Base-by-base conservation (phyloP, 495 filamentous ascomycete species). In the Xylaria castorea region DNA sequence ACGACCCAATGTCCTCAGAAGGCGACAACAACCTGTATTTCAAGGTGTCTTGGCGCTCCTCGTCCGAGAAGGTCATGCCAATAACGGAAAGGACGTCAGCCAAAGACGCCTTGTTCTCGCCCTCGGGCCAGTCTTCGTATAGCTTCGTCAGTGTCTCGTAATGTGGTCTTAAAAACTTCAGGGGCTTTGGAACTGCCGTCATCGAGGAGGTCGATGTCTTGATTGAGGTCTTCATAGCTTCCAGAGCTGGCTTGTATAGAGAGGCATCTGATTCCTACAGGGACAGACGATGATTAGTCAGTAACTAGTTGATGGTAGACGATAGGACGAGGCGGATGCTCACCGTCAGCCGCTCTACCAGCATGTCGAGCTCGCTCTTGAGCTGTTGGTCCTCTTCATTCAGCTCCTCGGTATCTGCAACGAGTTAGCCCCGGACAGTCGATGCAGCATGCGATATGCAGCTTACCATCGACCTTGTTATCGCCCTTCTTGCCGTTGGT, bases 121-220 rank as follows among this genome's bases (percentile, higher is more conserved):
- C 92, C 25, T 87, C 86, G 27, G 90, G 86, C 96, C 96, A 99
- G 76, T 91, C 85, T 55, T 97, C 95, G 85, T 97, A 97, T 18
- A 93, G 85, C 77, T 90, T 91, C 30, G 91, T 91, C 79, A 99
- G 86, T 44, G 91, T 89, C 83, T 93, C 91, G 80, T 97, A 98
- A 80, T 99, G 94, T 66, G 96, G 96, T 81, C 97, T 89, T 68
- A 99, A 89, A 82, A 99, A 98, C 81, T 99, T 99, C 69, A 99
- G 89, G 50, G 96, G 96, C 84, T 98, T 98, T 1, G 96, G 96
- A 68, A 99, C 95, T 51, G 96, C 96, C 25, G 96, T 99, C 96
- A 99, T 98, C 14, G 96, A 99, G 50, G 93, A 97, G 53, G 96
- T 99, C 51, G 96, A 97, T 51, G 97, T 99, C 84, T 97, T 98